Evolutionary conservation across 345 rosid genomes (phyloP).

Genomic region (Brassica cretica): DNA sequence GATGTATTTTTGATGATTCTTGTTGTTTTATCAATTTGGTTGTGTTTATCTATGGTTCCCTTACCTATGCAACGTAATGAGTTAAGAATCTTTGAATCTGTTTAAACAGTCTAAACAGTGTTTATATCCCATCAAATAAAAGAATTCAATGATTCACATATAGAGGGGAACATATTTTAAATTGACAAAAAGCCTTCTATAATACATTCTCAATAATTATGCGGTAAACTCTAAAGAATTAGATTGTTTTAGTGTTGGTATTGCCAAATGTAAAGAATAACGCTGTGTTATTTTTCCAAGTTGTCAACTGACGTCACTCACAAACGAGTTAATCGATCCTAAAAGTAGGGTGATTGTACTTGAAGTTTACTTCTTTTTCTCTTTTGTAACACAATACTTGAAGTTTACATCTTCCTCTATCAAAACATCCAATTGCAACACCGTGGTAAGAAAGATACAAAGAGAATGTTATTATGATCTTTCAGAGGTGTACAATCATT

Average conservation of each 20-base stretch:
- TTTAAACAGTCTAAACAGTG: conserved; percentile 3
- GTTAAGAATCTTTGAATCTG: conserved; percentile 12
- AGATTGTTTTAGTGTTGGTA: neutral
- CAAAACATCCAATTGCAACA: neutral
- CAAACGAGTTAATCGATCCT: neutral
- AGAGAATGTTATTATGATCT: neutral
- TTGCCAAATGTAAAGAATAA: neutral
- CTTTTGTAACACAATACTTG: neutral
- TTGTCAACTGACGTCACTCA: neutral
- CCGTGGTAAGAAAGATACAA: neutral
- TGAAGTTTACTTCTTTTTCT: no score
- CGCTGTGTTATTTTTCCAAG: neutral
- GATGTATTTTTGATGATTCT: neutral
- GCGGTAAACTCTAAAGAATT: neutral
- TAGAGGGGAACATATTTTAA: neutral
- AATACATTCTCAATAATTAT: neutral
- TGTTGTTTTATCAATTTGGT: neutral
- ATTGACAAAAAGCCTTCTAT: neutral
- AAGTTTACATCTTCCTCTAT: neutral
- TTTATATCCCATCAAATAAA: neutral
- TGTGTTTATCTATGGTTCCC: neutral
- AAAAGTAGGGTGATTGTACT: neutral
- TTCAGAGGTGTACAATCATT: neutral
- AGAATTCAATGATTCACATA: neutral
- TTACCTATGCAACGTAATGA: neutral